Conservation (phyloP, 345 rosid genomes). For the Brassica incana region DNA sequence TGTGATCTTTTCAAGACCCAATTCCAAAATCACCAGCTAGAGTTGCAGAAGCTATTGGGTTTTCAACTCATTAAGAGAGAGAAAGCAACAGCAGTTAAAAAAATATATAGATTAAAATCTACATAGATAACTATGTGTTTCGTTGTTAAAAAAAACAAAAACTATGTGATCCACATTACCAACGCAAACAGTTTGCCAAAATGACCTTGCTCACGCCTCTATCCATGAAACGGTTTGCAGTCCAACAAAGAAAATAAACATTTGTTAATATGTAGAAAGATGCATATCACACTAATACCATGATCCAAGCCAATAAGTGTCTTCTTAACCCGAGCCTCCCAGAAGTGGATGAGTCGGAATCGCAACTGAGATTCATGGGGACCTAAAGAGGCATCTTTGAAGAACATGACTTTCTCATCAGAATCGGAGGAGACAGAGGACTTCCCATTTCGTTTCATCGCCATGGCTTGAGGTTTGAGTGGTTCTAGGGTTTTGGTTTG, state of each 20-base stretch:
- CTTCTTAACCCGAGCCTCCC: no score
- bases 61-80: conserved; percentile 33
- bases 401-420: no score
- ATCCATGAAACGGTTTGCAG: conserved; percentile 72
- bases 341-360: no score
- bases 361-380: no score
- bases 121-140: neutral
- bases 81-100: conserved; percentile 1
- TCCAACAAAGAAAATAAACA: conserved; percentile 44
- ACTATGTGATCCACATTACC: neutral
- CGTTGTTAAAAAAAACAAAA: neutral
- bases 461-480: no score
- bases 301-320: neutral
- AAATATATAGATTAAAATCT: neutral
- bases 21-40: conserved; percentile 60
- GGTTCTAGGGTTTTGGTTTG: no score
- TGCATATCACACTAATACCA: neutral
- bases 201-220: conserved; percentile 55
- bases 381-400: no score
- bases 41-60: conserved; percentile 22
- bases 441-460: no score
- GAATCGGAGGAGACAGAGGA: no score
- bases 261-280: neutral
- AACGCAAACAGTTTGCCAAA: neutral
- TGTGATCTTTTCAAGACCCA: conserved; percentile 71